These are phyloP conservation scores for Paramecium primaurelia DNA, from an alignment of 73 alveolate species.

Conservation along the genomic window DNA sequence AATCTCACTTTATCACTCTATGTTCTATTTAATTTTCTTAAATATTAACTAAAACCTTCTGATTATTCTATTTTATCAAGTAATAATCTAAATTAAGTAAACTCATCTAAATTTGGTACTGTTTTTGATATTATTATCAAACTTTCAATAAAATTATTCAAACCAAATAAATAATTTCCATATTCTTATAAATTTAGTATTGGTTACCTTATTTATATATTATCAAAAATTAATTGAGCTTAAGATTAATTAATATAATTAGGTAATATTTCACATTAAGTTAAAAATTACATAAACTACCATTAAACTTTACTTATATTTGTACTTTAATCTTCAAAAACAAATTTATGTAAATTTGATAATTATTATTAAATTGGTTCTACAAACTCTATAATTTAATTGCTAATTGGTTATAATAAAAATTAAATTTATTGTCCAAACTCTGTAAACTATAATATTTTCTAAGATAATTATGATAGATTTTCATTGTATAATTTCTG, in stretches of 20 bases:
- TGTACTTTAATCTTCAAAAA: conserved; percentile 34
- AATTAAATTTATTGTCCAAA: neutral
- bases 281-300: neutral
- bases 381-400: neutral
- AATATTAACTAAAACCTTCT: conserved; percentile 10
- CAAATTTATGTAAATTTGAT: neutral
- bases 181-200: neutral
- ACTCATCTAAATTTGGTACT: conserved; percentile 1
- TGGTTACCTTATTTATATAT: neutral
- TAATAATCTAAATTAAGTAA: neutral
- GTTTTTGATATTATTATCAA: neutral
- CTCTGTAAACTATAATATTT: neutral
- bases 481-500: neutral
- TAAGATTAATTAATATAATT: conserved; percentile 1
- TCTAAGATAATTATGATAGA: neutral
- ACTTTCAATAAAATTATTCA: neutral
- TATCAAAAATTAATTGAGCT: conserved; percentile 9
- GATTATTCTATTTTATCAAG: conserved; percentile 19
- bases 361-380: neutral
- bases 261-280: conserved; percentile 6
- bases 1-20: conserved; percentile 16
- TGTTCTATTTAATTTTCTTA: neutral
- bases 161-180: neutral
- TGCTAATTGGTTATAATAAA: neutral
- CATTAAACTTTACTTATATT: neutral